A percentile compares a stretch with the other conserved stretches of the same genome.
Conservation (phyloP, 2,329 filamentous ascomycete species). For the Colletotrichum sp. region DNA sequence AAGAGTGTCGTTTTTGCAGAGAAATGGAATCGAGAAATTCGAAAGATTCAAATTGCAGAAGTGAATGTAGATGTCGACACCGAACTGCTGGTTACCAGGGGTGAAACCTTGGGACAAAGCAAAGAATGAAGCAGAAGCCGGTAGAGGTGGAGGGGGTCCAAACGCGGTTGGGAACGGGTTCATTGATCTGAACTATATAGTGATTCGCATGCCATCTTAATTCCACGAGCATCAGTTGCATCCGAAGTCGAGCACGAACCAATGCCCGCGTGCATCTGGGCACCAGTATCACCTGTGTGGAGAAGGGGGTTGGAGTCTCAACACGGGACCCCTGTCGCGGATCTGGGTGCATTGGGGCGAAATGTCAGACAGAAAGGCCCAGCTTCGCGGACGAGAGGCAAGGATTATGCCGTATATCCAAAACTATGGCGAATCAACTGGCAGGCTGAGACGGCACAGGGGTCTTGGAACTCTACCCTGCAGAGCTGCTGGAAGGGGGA, state of each 20-base stretch:
- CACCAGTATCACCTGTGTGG: conserved; percentile 17
- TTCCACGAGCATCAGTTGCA: background rate
- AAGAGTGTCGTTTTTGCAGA: background rate
- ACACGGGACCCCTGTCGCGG: conserved; percentile 9
- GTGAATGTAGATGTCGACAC: conserved; percentile 9
- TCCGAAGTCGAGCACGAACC: conserved; percentile 17
- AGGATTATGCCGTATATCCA: conserved; percentile 8
- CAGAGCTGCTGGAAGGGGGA: background rate
- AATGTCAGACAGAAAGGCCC: background rate
- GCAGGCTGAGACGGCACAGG: conserved; percentile 8
- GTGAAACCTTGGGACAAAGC: background rate
- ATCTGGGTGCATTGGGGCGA: background rate
- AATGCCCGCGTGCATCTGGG: conserved; percentile 9
- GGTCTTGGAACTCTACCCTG: conserved; percentile 2
- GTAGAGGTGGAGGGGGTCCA: background rate
- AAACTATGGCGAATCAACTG: conserved; percentile 21
- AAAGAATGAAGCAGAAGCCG: conserved; percentile 5
- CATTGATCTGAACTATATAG: conserved; percentile 20
- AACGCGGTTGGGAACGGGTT: background rate
- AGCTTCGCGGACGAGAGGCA: background rate
- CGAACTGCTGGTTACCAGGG: background rate
- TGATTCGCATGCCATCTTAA: conserved; percentile 14
- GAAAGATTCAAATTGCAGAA: conserved; percentile 3
- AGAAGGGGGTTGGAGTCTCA: conserved; percentile 16
- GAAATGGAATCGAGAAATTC: background rate